Conservation (phyloP, 345 rosid genomes). For the Camelina sativa region DNA sequence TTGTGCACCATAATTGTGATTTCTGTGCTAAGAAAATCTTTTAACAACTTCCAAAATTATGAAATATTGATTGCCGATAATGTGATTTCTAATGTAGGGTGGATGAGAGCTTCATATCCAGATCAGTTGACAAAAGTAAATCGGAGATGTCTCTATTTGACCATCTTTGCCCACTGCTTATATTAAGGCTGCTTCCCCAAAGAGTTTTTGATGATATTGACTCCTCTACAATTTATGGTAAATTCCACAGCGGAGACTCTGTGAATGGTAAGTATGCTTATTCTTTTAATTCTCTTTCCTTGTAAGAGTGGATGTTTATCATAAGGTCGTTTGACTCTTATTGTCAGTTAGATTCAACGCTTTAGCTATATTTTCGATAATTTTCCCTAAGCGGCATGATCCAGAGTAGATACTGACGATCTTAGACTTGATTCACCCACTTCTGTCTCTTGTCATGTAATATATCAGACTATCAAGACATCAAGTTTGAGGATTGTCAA, state of each 20-base stretch:
- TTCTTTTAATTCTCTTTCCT: conserved; percentile 4
- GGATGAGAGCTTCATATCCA: conserved; percentile 46
- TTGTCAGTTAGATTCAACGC: conserved; percentile 15
- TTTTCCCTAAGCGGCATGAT: background rate
- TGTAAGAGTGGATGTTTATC: conserved; percentile 15
- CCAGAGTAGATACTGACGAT: conserved; percentile 9
- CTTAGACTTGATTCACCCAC: conserved; percentile 3
- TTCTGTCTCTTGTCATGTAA: conserved; percentile 20
- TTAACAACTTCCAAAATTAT: background rate
- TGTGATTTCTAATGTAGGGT: conserved; percentile 42
- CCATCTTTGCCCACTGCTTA: conserved; percentile 84
- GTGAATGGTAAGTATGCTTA: conserved; percentile 50
- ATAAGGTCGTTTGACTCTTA: conserved; percentile 15
- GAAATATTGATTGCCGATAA: background rate
- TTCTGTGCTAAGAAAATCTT: conserved; percentile 3
- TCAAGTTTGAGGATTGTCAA: conserved; percentile 48
- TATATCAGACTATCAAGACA: conserved; percentile 52
- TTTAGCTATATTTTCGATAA: conserved; percentile 19
- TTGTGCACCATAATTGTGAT: conserved; percentile 7
- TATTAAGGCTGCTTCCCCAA: conserved; percentile 82
- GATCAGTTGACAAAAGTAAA: conserved; percentile 45
- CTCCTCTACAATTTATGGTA: conserved; percentile 62
- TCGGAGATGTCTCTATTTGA: conserved; percentile 64
- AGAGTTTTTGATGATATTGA: conserved; percentile 68
- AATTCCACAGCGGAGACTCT: conserved; percentile 48